Base-by-base conservation (phyloP, 495 filamentous ascomycete species). In the Penicillium diatomitis region DNA sequence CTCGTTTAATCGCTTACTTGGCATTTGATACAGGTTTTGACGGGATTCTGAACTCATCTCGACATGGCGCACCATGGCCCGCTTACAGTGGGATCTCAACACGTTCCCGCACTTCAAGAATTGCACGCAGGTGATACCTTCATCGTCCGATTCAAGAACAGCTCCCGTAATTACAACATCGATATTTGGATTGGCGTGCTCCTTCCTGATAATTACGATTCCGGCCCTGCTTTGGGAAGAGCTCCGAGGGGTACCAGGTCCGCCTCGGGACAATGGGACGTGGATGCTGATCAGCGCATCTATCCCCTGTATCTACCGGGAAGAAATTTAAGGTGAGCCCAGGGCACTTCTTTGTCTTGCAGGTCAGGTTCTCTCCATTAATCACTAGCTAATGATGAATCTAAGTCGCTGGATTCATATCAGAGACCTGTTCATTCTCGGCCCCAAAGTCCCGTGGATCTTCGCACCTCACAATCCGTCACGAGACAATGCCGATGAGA, bases 311-410 rank as follows among this genome's bases (percentile, higher is more conserved):
- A 59, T 30, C 43, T 61, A 4, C 58, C 56, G 1, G 53, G 45
- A 1, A 35, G 50, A 11, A 61, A 61, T n/a, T 47, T 38, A 35
- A 56, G 33, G 58, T 61, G 41, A 59, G 58, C 54, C 29, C n/a
- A 6, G 32, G 6, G 1, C 20, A 20, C 20, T 20, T 20, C 12
- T 42, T n/a, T 31, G 12, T 32, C 20, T 31, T 3, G 10, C 4
- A 11, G 5, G n/a, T 20, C 20, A 20, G 20, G 20, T 20, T 20
- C 20, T 20, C 0, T 20, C 2, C 20, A 20, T 20, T 20, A 2
- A 0, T 20, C 20, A 6, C 29, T 31, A 31, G 27, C 11, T 42
- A 42, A 42, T 6, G 7, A 10, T 3, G 0, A 0, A n/a, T 10
- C 29, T 33, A 29, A 20, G 11, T 7, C 31, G 33, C 36, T 57